Evolutionary conservation across 1,284 basidiomycete genomes (phyloP).

Genomic region (Trichosporon faecale): DNA sequence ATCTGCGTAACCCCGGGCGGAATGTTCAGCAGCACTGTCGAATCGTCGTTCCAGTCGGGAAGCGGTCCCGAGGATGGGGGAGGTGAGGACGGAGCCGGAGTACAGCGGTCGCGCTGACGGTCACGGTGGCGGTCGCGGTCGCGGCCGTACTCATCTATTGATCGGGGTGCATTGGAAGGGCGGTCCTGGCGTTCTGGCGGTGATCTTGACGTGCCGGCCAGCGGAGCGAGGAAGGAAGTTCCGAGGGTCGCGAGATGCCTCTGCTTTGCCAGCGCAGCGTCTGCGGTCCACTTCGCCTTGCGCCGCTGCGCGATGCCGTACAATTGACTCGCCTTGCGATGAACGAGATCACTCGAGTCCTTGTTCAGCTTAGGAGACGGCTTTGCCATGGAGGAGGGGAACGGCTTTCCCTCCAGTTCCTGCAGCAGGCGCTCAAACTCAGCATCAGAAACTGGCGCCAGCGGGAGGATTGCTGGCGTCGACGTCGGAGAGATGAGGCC

Average conservation of each 20-base stretch:
- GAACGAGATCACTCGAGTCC: background rate
- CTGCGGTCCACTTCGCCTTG: background rate
- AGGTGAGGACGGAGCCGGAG: background rate
- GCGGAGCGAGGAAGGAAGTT: background rate
- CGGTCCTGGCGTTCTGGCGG: no score
- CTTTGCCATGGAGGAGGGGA: background rate
- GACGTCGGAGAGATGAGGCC: no score
- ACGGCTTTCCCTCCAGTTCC: background rate
- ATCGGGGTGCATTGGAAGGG: no score
- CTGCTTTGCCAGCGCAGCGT: background rate
- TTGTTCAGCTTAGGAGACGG: background rate
- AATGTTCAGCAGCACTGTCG: background rate
- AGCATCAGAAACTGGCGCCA: background rate
- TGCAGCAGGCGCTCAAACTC: background rate
- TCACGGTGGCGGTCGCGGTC: no score
- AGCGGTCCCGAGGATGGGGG: no score
- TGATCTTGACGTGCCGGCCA: no score
- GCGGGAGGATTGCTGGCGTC: no score
- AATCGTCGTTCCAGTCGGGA: background rate
- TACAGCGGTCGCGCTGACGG: background rate
- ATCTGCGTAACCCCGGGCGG: background rate
- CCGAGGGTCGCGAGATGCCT: background rate
- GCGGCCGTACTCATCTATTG: background rate
- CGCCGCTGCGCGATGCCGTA: background rate
- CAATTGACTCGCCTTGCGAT: background rate